A percentile compares a stretch with the other conserved stretches of the same genome.
Conservation (phyloP, 2,329 filamentous ascomycete species). For the Fusarium oligoseptatum region DNA sequence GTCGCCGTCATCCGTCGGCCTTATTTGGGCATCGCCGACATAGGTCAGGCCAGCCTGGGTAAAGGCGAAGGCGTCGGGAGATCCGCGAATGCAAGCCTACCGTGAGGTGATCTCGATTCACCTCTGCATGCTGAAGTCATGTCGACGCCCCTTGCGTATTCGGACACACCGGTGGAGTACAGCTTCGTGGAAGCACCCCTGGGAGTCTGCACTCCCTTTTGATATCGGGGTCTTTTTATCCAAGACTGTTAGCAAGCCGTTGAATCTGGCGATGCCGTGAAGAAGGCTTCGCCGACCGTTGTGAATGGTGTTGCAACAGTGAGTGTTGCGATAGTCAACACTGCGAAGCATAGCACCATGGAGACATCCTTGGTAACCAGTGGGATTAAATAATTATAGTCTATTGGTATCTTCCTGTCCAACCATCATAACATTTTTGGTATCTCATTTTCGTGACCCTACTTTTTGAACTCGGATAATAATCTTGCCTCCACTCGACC, state of each 20-base stretch:
- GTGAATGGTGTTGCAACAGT: neutral
- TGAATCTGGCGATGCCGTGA: neutral
- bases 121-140: neutral
- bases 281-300: neutral
- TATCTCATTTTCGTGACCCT: conserved; percentile 9
- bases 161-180: neutral
- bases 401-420: neutral
- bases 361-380: neutral
- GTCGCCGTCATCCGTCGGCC: neutral
- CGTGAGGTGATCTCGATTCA: neutral
- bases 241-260: neutral
- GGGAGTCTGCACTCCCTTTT: neutral
- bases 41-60: neutral
- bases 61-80: neutral
- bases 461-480: conserved; percentile 53
- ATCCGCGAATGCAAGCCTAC: neutral
- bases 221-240: neutral
- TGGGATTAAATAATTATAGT: neutral
- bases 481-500: conserved; percentile 72
- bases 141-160: neutral
- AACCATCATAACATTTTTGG: conserved; percentile 14
- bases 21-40: neutral
- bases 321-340: neutral
- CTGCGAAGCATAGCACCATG: neutral
- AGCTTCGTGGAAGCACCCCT: neutral